Conservation (phyloP, 2,329 filamentous ascomycete species). For the Karstenula rhodostoma region DNA sequence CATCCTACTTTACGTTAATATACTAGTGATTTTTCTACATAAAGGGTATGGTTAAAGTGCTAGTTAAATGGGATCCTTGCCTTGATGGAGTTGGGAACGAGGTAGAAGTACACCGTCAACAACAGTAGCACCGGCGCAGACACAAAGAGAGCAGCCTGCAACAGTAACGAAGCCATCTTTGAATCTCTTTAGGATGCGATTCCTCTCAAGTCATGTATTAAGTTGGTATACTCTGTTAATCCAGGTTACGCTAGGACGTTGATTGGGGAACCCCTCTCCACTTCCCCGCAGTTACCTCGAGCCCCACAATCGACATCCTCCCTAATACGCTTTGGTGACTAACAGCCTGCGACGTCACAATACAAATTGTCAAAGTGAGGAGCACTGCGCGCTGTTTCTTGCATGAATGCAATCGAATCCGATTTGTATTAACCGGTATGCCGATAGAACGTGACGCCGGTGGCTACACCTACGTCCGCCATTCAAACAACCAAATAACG, state of each 20-base stretch:
- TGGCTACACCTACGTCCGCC: slow-evolving; percentile 38
- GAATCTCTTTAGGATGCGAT: background rate
- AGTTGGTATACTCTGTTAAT: background rate
- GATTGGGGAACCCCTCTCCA: slow-evolving; percentile 3
- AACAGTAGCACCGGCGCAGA: slow-evolving; percentile 30
- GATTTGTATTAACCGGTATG: slow-evolving; percentile 19
- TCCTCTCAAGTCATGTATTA: background rate
- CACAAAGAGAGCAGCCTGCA: slow-evolving; percentile 24
- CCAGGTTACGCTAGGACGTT: background rate
- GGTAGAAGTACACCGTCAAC: slow-evolving; percentile 35
- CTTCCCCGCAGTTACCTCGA: slow-evolving; percentile 2
- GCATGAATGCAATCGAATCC: no score
- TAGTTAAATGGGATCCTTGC: slow-evolving; percentile 17
- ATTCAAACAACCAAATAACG: slow-evolving; percentile 41
- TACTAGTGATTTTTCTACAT: background rate
- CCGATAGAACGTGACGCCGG: slow-evolving; percentile 28
- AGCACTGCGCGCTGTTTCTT: no score
- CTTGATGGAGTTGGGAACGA: slow-evolving; percentile 42
- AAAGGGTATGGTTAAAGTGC: background rate
- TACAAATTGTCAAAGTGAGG: no score
- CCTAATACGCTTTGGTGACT: background rate
- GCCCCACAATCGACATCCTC: slow-evolving; percentile 2
- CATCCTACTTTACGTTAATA: slow-evolving; percentile 27
- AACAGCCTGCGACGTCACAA: background rate
- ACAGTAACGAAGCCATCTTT: slow-evolving; percentile 8